Conservation (phyloP, 2,329 filamentous ascomycete genomes). For the Fusarium anthophilum region DNA sequence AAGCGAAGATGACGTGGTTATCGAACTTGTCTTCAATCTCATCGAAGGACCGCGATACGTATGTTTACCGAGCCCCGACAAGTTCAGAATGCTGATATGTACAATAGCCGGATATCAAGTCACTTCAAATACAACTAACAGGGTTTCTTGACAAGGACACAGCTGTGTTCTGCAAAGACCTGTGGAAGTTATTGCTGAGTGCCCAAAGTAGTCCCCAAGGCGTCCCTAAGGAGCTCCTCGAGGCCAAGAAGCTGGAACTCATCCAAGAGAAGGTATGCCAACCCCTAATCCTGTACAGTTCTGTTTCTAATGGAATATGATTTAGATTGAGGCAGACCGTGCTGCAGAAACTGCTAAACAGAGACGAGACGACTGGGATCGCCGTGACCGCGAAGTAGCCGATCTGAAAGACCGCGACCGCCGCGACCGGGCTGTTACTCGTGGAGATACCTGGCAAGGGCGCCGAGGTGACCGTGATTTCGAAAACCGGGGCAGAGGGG, state of each 20-base stretch:
- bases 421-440: conserved; percentile 61
- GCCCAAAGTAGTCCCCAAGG: conserved; percentile 89
- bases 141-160: conserved; percentile 96
- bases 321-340: conserved; percentile 81
- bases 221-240: conserved; percentile 91
- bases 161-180: conserved; percentile 85
- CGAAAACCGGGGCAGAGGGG: conserved; percentile 55
- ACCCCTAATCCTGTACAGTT: background rate
- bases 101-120: conserved; percentile 89
- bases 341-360: conserved; percentile 78
- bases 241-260: conserved; percentile 95
- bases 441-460: conserved; percentile 63
- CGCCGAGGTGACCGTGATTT: conserved; percentile 63
- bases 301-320: background rate
- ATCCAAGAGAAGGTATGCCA: conserved; percentile 86
- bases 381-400: conserved; percentile 76
- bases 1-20: conserved; percentile 95
- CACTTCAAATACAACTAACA: conserved; percentile 91
- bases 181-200: conserved; percentile 92
- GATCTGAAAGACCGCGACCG: conserved; percentile 73
- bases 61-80: conserved; percentile 47
- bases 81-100: conserved; percentile 38
- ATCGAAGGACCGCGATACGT: conserved; percentile 82
- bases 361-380: conserved; percentile 75
- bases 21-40: conserved; percentile 79